Evolutionary conservation across 176 grass and related monocot genomes (phyloP).

Genomic region (Sorghum bicolor): Sorghum_bicolor_NCBIv3 NC_012877.2:54856501-54857000

Average conservation of each 20-base stretch:
- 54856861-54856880: not conserved
- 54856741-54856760: conserved; percentile 39
- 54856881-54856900: conserved; percentile 36
- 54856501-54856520: conserved; percentile 66
- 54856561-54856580: not conserved
- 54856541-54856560: not conserved
- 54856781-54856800: not conserved
- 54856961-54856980: conserved; percentile 59
- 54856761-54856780: not conserved
- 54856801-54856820: not conserved
- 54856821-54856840: not conserved
- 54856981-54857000: conserved; percentile 29
- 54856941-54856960: conserved; percentile 75
- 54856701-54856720: conserved; percentile 54
- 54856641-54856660: conserved; percentile 63
- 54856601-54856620: not conserved
- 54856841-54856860: conserved; percentile 39
- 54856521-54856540: conserved; percentile 48
- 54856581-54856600: not conserved
- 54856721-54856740: conserved; percentile 33
- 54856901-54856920: conserved; percentile 34
- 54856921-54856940: not conserved
- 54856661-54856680: conserved; percentile 63
- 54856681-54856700: conserved; percentile 38
- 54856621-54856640: conserved; percentile 59